Conservation (phyloP, 2,329 filamentous ascomycete species). For the Hymenoscyphus fructigenus region DNA sequence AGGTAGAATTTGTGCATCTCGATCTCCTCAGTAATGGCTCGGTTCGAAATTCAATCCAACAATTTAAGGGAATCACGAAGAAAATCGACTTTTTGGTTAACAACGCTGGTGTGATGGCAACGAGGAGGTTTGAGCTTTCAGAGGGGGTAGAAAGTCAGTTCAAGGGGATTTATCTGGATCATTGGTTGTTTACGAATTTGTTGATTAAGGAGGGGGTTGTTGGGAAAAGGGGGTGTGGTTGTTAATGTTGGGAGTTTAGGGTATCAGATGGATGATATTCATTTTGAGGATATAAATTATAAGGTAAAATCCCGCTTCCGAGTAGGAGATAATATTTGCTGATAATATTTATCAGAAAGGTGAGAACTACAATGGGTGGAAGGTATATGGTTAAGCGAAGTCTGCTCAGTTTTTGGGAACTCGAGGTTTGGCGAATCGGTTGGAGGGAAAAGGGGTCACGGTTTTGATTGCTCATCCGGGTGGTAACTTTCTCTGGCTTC, state of each 20-base stretch:
- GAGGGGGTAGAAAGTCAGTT: slow-evolving; percentile 39
- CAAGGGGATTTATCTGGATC: slow-evolving; percentile 32
- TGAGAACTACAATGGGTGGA: slow-evolving; percentile 37
- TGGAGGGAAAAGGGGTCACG: slow-evolving; percentile 28
- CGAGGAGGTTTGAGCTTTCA: slow-evolving; percentile 31
- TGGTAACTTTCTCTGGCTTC: not conserved
- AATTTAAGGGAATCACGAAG: slow-evolving; percentile 38
- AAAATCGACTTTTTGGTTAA: slow-evolving; percentile 45
- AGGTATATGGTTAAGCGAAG: slow-evolving; percentile 40
- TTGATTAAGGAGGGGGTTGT: slow-evolving; percentile 28
- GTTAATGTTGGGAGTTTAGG: slow-evolving; percentile 45
- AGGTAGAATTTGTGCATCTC: slow-evolving; percentile 20
- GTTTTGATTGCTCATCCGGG: slow-evolving; percentile 36
- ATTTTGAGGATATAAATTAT: slow-evolving; percentile 34
- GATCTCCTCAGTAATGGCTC: slow-evolving; percentile 43
- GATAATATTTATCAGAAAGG: slow-evolving; percentile 24
- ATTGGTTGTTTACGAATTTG: slow-evolving; percentile 35
- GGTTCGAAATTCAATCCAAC: slow-evolving; percentile 41
- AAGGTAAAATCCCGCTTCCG: not conserved
- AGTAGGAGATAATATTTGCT: slow-evolving; percentile 32
- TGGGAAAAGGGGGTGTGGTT: slow-evolving; percentile 30
- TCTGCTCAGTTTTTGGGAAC: slow-evolving; percentile 38
- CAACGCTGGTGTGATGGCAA: slow-evolving; percentile 19
- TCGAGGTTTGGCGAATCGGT: slow-evolving; percentile 29
- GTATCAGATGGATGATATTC: slow-evolving; percentile 45